phyloP scores from a whole-genome alignment of 371 early-diverging fungal species.

The Mortierella sp. region DNA sequence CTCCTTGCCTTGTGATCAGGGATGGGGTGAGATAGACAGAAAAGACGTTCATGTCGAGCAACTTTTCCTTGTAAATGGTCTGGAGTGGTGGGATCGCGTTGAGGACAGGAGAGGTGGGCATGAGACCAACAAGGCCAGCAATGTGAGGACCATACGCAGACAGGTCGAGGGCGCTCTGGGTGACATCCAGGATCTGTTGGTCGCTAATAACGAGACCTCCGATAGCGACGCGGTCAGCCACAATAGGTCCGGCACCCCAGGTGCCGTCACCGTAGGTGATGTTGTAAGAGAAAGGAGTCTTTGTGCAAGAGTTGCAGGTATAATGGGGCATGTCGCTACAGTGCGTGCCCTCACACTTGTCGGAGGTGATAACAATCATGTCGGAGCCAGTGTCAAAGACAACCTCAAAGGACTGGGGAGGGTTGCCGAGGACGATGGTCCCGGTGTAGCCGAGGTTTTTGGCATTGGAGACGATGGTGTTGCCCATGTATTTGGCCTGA shows the following conservation, averaged over 20 bases:
- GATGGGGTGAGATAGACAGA: conserved; percentile 48
- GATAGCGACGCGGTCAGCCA: conserved; percentile 47
- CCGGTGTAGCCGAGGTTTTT: conserved; percentile 54
- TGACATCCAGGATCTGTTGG: conserved; percentile 56
- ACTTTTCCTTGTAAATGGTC: conserved; percentile 41
- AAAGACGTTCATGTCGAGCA: conserved; percentile 56
- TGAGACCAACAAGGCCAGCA: conserved; percentile 53
- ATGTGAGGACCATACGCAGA: conserved; percentile 40
- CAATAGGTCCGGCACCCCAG: conserved; percentile 55
- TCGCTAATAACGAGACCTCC: conserved; percentile 46
- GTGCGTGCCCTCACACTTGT: conserved; percentile 42
- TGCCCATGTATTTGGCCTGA: conserved; percentile 42
- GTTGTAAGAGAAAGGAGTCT: conserved; percentile 49
- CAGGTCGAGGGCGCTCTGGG: conserved; percentile 43
- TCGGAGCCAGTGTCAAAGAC: conserved; percentile 58
- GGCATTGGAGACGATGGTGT: conserved; percentile 30
- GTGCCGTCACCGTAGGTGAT: conserved; percentile 57
- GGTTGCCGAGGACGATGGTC: conserved; percentile 45
- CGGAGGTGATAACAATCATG: conserved; percentile 56
- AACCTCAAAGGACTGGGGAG: conserved; percentile 53
- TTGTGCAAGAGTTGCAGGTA: conserved; percentile 41
- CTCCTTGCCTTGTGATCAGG: conserved; percentile 30
- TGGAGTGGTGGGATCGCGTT: conserved; percentile 40
- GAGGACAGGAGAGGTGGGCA: conserved; percentile 40
- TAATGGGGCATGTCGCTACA: conserved; percentile 51